Conservation (phyloP, 1,139 yeast species). For the Kurtzmaniella quercitrusa region DNA sequence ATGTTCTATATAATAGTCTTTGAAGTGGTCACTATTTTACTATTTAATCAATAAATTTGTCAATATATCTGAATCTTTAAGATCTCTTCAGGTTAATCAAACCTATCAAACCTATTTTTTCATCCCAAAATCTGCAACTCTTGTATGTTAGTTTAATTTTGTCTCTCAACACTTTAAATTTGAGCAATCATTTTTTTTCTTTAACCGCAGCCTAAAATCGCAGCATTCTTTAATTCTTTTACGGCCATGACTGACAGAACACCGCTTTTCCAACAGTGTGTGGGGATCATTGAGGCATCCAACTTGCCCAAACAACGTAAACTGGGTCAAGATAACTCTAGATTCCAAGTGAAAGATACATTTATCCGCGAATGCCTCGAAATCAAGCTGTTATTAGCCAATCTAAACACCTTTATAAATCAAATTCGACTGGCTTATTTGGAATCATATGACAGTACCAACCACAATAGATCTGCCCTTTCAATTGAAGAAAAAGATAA, state of each 20-base stretch:
- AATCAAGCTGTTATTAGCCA: constrained; percentile 36
- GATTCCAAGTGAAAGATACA: constrained; percentile 39
- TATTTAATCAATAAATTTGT: no score
- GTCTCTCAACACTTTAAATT: no score
- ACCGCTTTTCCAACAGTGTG: constrained; percentile 47
- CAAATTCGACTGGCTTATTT: constrained; percentile 44
- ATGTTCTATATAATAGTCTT: no score
- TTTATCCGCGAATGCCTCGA: constrained; percentile 49
- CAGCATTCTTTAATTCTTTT: not conserved
- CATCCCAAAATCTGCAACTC: no score
- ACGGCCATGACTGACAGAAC: constrained; percentile 42
- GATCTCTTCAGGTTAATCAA: no score
- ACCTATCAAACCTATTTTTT: no score
- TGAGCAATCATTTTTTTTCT: no score
- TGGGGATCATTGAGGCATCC: constrained; percentile 30
- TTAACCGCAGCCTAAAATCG: no score
- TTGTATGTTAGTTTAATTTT: no score
- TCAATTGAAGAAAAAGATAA: constrained; percentile 47
- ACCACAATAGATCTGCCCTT: constrained; percentile 16
- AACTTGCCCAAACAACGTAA: not conserved
- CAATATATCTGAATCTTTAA: no score
- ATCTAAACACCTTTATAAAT: constrained; percentile 34
- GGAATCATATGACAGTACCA: constrained; percentile 30
- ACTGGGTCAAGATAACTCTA: constrained; percentile 2
- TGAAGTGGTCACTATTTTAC: no score